Evolutionary conservation across 306 rosid species (phyloP), one percentile per base, ranked within the genome.

Genomic region (Quercus dentata): DNA sequence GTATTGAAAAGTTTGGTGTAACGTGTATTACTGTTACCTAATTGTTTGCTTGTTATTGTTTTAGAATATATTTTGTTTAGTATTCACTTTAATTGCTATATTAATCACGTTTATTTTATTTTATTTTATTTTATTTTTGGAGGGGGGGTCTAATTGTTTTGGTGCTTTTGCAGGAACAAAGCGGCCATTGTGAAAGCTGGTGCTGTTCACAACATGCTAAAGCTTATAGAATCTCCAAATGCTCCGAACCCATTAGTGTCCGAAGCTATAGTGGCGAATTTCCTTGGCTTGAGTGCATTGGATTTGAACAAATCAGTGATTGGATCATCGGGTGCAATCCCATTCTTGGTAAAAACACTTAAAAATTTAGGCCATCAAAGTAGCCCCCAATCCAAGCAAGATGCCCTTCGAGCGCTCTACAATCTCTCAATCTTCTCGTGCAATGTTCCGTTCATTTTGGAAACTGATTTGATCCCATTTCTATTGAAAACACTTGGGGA

Each of bases 251-350:
- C 88, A 33, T 90, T 87, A 3, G 92, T 91, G 38, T 86, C 91
- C 8, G 98, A 93, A 83, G 97, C 98, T 19, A 89, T 91, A 65
- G 90, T 89, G 46, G 99, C 97, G 23, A 96, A 93, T 83, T 96
- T 96, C 83, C 97, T 96, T 38, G 97, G 96, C 56, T 85, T 96
- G 83, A 93, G 98, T 74, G 99, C 99, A 68, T 80, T 96, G 85
- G 99, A 96, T 80, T 84, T 87, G 2, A 96, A 96, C 71, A 96
- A 96, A 89, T 90, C 92, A 17, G 80, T 96, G 35, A 91, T 96
- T 62, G 99, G 99, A 69, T 92, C 98, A 46, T 96, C 99, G 0
- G 98, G 98, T 70, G 98, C 99, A 62, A 85, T 96, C 71, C 94
- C 92, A 8, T 91, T 96, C 84, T 83, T 96, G 44, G 92, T 91